Percentiles rank a stretch among this genome's conserved stretches.
Conservation (phyloP, 257 asterid genomes). For the Osmanthus fragrans region DNA sequence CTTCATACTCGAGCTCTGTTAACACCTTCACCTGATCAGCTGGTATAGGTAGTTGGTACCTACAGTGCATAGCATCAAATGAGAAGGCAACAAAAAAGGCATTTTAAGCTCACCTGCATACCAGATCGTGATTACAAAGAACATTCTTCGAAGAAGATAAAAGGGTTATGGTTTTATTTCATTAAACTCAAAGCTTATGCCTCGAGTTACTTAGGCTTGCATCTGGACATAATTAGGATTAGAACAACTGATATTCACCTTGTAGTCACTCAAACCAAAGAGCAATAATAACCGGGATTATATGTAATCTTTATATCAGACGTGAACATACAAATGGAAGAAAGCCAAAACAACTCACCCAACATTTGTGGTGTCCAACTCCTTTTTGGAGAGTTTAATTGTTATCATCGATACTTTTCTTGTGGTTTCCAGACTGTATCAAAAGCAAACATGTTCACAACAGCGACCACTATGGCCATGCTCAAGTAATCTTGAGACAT, state of each 20-base stretch:
- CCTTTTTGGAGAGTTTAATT: constrained; percentile 71
- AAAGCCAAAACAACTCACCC: constrained; percentile 56
- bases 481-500: not conserved
- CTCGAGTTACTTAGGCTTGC: not conserved
- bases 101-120: not conserved
- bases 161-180: not conserved
- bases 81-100: not conserved
- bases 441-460: constrained; percentile 8
- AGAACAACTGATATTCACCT: not conserved
- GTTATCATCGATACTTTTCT: constrained; percentile 94
- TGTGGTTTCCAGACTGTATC: constrained; percentile 76
- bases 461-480: not conserved
- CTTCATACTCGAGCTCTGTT: constrained; percentile 65
- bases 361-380: constrained; percentile 58
- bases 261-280: not conserved
- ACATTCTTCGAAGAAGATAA: not conserved
- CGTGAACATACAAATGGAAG: not conserved
- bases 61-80: constrained; percentile 24
- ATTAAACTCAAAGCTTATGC: not conserved
- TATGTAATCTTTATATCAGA: not conserved
- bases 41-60: constrained; percentile 90
- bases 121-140: not conserved
- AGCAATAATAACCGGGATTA: not conserved
- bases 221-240: not conserved
- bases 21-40: constrained; percentile 86